Evolutionary conservation across 352 stramenopile species (phyloP).

Genomic region (Phytophthora foliorum): DNA sequence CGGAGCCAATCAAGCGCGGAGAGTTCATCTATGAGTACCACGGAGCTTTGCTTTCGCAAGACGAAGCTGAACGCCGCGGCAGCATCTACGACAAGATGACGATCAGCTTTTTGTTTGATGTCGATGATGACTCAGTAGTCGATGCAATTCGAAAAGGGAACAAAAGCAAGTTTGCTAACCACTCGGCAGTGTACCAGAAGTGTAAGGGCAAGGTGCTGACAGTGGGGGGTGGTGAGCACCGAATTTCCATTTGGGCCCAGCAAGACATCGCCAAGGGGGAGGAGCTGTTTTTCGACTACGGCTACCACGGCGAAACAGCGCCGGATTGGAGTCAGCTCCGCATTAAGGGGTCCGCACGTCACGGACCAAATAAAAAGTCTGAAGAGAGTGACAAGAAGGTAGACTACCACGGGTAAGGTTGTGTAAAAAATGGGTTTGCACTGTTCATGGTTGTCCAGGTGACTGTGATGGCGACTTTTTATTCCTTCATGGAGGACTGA

Average conservation of each 20-base stretch:
- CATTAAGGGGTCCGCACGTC: slow-evolving; percentile 46
- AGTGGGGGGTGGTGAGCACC: slow-evolving; percentile 82
- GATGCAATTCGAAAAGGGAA: slow-evolving; percentile 94
- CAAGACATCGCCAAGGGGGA: slow-evolving; percentile 89
- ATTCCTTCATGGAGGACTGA: neutral
- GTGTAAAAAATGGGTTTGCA: slow-evolving; percentile 1
- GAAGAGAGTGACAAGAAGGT: slow-evolving; percentile 36
- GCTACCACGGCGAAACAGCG: slow-evolving; percentile 66
- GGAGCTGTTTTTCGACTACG: slow-evolving; percentile 80
- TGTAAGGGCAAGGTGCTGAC: slow-evolving; percentile 83
- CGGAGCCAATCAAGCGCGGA: slow-evolving; percentile 65
- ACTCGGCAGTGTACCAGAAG: slow-evolving; percentile 76
- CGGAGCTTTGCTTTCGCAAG: slow-evolving; percentile 69
- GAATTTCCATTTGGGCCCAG: slow-evolving; percentile 94
- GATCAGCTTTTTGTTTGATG: slow-evolving; percentile 93
- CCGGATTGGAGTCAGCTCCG: slow-evolving; percentile 74
- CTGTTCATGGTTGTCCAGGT: neutral
- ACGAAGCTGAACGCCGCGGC: slow-evolving; percentile 78
- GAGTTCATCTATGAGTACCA: slow-evolving; percentile 84
- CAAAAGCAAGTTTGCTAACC: slow-evolving; percentile 94
- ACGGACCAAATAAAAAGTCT: slow-evolving; percentile 29
- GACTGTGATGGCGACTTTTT: neutral
- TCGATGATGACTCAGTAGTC: slow-evolving; percentile 90
- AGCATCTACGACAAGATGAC: slow-evolving; percentile 90
- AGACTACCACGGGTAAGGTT: slow-evolving; percentile 21